phyloP scores from a whole-genome alignment of 1,284 basidiomycete genomes.

The Microbotryum intermedium region DNA sequence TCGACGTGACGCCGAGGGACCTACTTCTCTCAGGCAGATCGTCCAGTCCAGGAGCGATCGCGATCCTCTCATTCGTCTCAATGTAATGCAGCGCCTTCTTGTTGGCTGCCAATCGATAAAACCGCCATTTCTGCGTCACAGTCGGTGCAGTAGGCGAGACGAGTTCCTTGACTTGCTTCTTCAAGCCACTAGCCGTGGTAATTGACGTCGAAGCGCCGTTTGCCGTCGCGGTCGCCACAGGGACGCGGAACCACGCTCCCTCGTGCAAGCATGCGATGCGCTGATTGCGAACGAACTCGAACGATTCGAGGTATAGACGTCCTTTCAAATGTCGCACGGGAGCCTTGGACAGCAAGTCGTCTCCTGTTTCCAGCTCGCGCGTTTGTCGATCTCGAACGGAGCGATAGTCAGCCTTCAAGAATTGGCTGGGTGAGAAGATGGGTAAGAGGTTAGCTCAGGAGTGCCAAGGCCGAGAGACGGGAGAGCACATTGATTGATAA shows the following conservation, averaged over 20 bases:
- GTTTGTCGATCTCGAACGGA: slow-evolving; percentile 83
- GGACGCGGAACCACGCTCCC: slow-evolving; percentile 86
- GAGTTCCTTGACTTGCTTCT: slow-evolving; percentile 5
- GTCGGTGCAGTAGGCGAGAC: background rate
- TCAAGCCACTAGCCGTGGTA: no score
- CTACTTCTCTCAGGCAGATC: slow-evolving; percentile 68
- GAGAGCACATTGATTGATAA: slow-evolving; percentile 52
- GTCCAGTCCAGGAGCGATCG: slow-evolving; percentile 68
- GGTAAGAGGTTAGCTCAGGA: no score
- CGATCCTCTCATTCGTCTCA: slow-evolving; percentile 65
- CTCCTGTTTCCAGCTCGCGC: slow-evolving; percentile 84
- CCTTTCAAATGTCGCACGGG: slow-evolving; percentile 80
- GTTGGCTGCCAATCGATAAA: slow-evolving; percentile 45
- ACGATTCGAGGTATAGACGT: slow-evolving; percentile 82
- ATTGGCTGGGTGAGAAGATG: slow-evolving; percentile 51
- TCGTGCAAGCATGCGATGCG: slow-evolving; percentile 76
- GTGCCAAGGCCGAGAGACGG: no score
- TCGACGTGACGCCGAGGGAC: slow-evolving; percentile 22
- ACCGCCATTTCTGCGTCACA: slow-evolving; percentile 33
- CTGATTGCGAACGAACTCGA: slow-evolving; percentile 84
- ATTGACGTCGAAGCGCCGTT: slow-evolving; percentile 49
- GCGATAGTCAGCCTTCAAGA: slow-evolving; percentile 76
- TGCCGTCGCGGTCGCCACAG: slow-evolving; percentile 48
- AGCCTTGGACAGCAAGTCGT: slow-evolving; percentile 74
- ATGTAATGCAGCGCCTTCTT: slow-evolving; percentile 72